phyloP scores from a whole-genome alignment of 768 basidiomycete species.

The Kwoniella sp. region DNA sequence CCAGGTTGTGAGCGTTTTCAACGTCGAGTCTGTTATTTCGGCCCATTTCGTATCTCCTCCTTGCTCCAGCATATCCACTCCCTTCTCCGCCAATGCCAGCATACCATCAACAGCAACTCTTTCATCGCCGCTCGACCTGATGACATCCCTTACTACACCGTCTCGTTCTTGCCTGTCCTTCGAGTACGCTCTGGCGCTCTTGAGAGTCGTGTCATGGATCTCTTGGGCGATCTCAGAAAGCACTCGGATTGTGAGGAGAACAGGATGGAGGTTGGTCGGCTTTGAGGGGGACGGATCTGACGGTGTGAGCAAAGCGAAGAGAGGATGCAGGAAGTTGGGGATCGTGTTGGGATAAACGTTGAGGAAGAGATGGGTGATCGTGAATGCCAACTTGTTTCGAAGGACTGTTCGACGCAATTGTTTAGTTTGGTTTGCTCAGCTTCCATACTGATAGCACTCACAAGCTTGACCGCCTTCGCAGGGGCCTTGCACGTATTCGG shows the following conservation, averaged over 20 bases:
- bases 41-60: conserved; percentile 60
- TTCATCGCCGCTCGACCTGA: conserved; percentile 81
- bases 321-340: conserved; percentile 51
- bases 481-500: conserved; percentile 81
- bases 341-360: conserved; percentile 47
- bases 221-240: conserved; percentile 94
- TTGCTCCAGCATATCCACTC: conserved; percentile 45
- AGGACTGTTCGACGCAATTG: conserved; percentile 63
- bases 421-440: conserved; percentile 7
- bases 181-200: conserved; percentile 76
- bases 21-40: conserved; percentile 89
- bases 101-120: conserved; percentile 84
- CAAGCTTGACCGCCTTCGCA: conserved; percentile 81
- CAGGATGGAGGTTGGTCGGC: conserved; percentile 78
- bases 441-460: conserved; percentile 62
- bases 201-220: conserved; percentile 93
- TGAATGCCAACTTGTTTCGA: conserved; percentile 71
- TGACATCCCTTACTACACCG: conserved; percentile 79
- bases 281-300: conserved; percentile 48
- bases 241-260: conserved; percentile 85
- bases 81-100: conserved; percentile 73
- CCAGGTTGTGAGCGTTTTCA: conserved; percentile 88
- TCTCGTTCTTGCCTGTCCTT: conserved; percentile 76
- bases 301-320: conserved; percentile 43
- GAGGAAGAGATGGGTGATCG: conserved; percentile 55